phyloP scores from a whole-genome alignment of 768 basidiomycete genomes.

The Pleurotus ostreatus region DNA sequence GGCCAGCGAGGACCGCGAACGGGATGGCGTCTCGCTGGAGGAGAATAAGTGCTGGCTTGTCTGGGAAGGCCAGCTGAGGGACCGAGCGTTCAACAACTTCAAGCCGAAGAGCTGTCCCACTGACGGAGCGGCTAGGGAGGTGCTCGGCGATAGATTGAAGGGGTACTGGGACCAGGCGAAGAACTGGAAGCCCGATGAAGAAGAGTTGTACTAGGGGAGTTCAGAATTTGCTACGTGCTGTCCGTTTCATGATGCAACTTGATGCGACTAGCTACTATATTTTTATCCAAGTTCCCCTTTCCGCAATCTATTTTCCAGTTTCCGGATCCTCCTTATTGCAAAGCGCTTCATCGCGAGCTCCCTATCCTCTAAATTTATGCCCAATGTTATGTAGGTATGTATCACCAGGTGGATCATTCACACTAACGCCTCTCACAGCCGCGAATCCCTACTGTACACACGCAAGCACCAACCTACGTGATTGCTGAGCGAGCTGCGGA shows the following conservation, averaged over 20 bases:
- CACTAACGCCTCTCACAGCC: slow-evolving; percentile 13
- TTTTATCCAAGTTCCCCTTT: no score
- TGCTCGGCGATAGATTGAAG: slow-evolving; percentile 77
- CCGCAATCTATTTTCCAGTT: no score
- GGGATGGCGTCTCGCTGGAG: slow-evolving; percentile 52
- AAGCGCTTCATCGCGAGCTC: no score
- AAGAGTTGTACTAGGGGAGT: slow-evolving; percentile 53
- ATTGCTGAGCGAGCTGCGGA: slow-evolving; percentile 27
- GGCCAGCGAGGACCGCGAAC: slow-evolving; percentile 22
- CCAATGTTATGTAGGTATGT: no score
- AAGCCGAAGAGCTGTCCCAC: slow-evolving; percentile 80
- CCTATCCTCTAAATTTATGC: no score
- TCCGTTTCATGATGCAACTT: no score
- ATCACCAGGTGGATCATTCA: background rate
- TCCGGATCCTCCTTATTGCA: no score
- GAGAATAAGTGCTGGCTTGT: slow-evolving; percentile 87
- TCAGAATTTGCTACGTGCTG: no score
- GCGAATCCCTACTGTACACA: slow-evolving; percentile 22
- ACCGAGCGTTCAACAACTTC: slow-evolving; percentile 77
- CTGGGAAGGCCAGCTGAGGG: slow-evolving; percentile 89
- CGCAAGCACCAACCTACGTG: slow-evolving; percentile 24
- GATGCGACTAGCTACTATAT: no score
- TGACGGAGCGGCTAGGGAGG: slow-evolving; percentile 82
- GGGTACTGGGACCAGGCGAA: slow-evolving; percentile 96
- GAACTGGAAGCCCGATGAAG: slow-evolving; percentile 83